Base-by-base conservation (phyloP, 192 early-diverging fungal genomes). In the Podila clonocystis region DNA sequence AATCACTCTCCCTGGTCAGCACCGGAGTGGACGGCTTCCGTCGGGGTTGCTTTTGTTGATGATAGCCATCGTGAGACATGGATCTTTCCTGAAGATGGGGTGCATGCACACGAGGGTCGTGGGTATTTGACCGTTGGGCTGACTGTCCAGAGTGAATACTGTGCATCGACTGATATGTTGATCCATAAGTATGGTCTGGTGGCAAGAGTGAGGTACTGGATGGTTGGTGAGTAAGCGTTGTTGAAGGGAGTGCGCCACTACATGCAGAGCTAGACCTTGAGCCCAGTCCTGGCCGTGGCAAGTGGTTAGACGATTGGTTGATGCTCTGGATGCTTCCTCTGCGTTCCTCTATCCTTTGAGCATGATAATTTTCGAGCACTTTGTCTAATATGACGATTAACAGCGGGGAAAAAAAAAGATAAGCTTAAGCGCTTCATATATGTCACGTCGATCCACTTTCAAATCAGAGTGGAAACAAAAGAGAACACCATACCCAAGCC, bases 321-420 rank as follows among this genome's bases (percentile, higher is more conserved):
- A 75, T 74, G 50, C 74, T 83, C 22, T 72, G 65, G 26, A 65
- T 64, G 50, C 70, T 83, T 12, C 58, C 68, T 8, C 74, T 67
- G 15, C 74, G 62, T 12, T 83, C 72, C 0, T 75, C 73, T 6
- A 31, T 66, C 65, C 31, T 52, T 19, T 69, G 66, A 9, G 24
- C 34, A 17, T 48, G n/a, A 22, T 61, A 61, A 62, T 67, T 66
- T 11, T 74, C 63, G n/a, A 70, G 22, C 13, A 65, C 58, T 70
- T 65, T 38, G 13, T 77, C 73, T 77, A 58, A n/a, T 31, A 55
- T 28, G 24, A 19, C 36, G 4, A 63, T 50, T 26, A 11, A 57
- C 13, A 19, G 19, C n/a, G n/a, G n/a, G n/a, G n/a, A 12, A 24
- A 69, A 60, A 49, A 59, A 45, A 26, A 58, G 22, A 45, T 45